These are phyloP conservation scores for Trypanosoma rangeli DNA, from an alignment of 208 protist species.

Conservation along the genomic window DNA sequence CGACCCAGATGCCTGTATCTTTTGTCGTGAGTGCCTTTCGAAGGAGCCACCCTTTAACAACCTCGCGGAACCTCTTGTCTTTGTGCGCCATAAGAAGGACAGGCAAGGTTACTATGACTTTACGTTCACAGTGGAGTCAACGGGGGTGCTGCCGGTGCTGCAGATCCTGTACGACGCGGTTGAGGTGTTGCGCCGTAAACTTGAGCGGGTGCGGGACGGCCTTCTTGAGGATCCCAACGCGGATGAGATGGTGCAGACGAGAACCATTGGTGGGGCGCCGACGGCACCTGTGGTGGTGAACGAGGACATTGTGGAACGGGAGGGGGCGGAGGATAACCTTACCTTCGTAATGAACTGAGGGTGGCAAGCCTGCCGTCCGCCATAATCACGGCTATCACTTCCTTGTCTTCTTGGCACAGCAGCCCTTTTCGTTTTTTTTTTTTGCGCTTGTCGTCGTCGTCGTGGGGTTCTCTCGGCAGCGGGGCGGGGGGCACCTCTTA, in stretches of 20 bases:
- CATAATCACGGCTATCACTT: not conserved
- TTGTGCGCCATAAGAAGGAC: constrained; percentile 78
- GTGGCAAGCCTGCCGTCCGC: not conserved
- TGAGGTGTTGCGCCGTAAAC: constrained; percentile 77
- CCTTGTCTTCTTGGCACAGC: not conserved
- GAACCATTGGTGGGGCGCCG: constrained; percentile 79
- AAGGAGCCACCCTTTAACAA: constrained; percentile 74
- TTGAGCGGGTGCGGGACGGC: constrained; percentile 63
- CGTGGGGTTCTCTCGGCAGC: too few species aligned
- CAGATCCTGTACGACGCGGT: constrained; percentile 87
- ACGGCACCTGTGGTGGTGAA: constrained; percentile 84
- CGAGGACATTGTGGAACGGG: constrained; percentile 65
- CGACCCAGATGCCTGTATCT: constrained; percentile 86
- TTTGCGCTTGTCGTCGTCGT: too few species aligned
- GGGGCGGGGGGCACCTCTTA: too few species aligned
- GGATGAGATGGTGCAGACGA: constrained; percentile 58
- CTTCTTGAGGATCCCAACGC: constrained; percentile 71
- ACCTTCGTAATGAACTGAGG: constrained; percentile 85
- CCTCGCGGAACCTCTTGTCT: constrained; percentile 81
- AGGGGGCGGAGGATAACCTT: constrained; percentile 82
- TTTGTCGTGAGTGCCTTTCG: constrained; percentile 92
- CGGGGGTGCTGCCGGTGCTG: constrained; percentile 83
- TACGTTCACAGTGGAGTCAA: constrained; percentile 91
- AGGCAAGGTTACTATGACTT: constrained; percentile 83
- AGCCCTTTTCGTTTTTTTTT: not conserved